A percentile compares a stretch with the other conserved stretches of the same genome.
phyloP scores from a whole-genome alignment of 1,139 yeast genomes.

The Debaryomyces robertsiae region DNA sequence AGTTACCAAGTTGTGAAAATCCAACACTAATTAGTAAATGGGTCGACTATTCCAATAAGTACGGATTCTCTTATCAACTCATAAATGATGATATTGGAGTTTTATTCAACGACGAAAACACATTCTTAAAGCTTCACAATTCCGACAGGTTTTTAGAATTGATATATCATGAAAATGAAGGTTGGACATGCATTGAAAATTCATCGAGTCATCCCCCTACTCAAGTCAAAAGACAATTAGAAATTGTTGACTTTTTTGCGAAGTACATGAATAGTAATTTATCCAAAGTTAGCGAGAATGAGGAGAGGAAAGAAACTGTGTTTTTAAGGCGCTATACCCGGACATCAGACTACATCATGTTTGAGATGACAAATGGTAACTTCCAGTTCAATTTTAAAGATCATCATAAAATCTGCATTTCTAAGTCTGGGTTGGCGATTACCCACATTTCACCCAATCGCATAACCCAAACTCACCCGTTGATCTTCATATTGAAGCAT shows the following conservation, averaged over 20 bases:
- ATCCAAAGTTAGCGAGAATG: constrained; percentile 69
- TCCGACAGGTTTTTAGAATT: constrained; percentile 64
- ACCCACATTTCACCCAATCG: constrained; percentile 83
- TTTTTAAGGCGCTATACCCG: constrained; percentile 83
- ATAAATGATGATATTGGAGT: constrained; percentile 94
- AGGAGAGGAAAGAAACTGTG: constrained; percentile 61
- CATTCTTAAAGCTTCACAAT: constrained; percentile 70
- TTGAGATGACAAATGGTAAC: constrained; percentile 89
- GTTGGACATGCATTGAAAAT: constrained; percentile 75
- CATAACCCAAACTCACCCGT: constrained; percentile 68
- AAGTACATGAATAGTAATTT: constrained; percentile 81
- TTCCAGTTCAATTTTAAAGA: constrained; percentile 94
- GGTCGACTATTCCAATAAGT: constrained; percentile 97
- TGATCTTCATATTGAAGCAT: constrained; percentile 59
- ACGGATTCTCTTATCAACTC: constrained; percentile 92
- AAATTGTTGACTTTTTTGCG: constrained; percentile 81
- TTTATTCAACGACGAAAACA: constrained; percentile 78
- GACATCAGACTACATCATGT: constrained; percentile 80
- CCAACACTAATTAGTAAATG: constrained; percentile 87
- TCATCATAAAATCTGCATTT: constrained; percentile 84
- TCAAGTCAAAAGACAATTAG: constrained; percentile 68
- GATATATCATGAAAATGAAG: constrained; percentile 61
- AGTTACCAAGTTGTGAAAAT: constrained; percentile 53
- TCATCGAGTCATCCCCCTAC: constrained; percentile 57
- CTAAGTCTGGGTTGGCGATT: constrained; percentile 72